A percentile compares a stretch with the other conserved stretches of the same genome.
Evolutionary conservation across 768 basidiomycete species (phyloP).

Genomic region (Psilocybe cubensis): DNA sequence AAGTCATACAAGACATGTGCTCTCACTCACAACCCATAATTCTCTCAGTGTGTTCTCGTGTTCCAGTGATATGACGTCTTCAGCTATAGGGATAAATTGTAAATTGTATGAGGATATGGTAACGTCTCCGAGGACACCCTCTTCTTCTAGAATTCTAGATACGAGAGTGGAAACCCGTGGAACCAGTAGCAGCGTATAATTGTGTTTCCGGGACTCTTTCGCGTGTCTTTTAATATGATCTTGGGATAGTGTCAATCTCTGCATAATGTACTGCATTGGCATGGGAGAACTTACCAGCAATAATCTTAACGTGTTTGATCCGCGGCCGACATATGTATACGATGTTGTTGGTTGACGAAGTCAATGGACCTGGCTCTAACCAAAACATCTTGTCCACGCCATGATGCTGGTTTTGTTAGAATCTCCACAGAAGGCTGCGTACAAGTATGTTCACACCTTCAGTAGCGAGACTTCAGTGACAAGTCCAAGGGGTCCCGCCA

Average conservation of each 20-base stretch:
- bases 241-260: constrained; percentile 39
- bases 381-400: constrained; percentile 99
- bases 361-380: constrained; percentile 89
- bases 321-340: constrained; percentile 91
- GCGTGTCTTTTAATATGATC: constrained; percentile 91
- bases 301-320: constrained; percentile 84
- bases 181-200: constrained; percentile 86
- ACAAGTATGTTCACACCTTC: constrained; percentile 60
- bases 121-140: constrained; percentile 97
- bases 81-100: constrained; percentile 92
- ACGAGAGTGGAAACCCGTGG: constrained; percentile 89
- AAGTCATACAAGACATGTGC: constrained; percentile 1
- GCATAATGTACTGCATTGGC: constrained; percentile 6
- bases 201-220: constrained; percentile 72
- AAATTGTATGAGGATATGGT: constrained; percentile 86
- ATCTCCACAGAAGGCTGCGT: background rate
- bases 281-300: constrained; percentile 72
- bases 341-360: constrained; percentile 84
- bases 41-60: constrained; percentile 85
- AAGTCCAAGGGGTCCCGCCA: constrained; percentile 91
- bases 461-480: constrained; percentile 93
- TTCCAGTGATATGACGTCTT: constrained; percentile 92
- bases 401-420: constrained; percentile 70
- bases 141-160: constrained; percentile 86
- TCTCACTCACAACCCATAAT: constrained; percentile 79